These are phyloP conservation scores for Dictyostelium citrinum DNA, from an alignment of 78 protist species.

Conservation along the genomic window DNA sequence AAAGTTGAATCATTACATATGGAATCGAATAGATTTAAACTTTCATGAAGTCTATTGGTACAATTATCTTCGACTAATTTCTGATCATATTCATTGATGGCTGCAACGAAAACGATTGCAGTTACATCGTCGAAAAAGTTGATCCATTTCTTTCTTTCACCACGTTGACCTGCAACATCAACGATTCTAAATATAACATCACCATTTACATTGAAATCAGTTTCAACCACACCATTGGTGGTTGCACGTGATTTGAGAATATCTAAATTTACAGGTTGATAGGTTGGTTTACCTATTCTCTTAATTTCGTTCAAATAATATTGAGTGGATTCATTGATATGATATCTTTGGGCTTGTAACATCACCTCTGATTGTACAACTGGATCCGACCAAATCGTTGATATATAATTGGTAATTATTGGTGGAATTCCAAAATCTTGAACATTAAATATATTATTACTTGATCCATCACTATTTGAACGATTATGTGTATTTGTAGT, in stretches of 20 bases:
- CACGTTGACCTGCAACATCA: conserved; percentile 93
- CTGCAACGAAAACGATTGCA: conserved; percentile 85
- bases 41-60: conserved; percentile 84
- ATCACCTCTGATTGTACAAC: conserved; percentile 49
- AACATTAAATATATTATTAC: conserved; percentile 15
- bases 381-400: conserved; percentile 46
- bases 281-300: conserved; percentile 26
- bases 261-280: conserved; percentile 51
- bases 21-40: conserved; percentile 74
- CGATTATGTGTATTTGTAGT: neutral
- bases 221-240: conserved; percentile 77
- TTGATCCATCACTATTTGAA: conserved; percentile 19
- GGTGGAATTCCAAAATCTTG: conserved; percentile 43
- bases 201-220: conserved; percentile 47
- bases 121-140: conserved; percentile 89
- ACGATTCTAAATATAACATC: conserved; percentile 76
- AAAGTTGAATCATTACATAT: conserved; percentile 75
- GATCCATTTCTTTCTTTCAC: conserved; percentile 89
- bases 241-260: conserved; percentile 38
- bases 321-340: conserved; percentile 48
- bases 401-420: conserved; percentile 29
- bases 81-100: conserved; percentile 79
- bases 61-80: conserved; percentile 57
- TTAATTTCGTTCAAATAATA: conserved; percentile 56
- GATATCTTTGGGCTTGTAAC: conserved; percentile 47